These are phyloP conservation scores for Spongiforma sp. DNA, from an alignment of 1,284 basidiomycete species.

Conservation along the genomic window DNA sequence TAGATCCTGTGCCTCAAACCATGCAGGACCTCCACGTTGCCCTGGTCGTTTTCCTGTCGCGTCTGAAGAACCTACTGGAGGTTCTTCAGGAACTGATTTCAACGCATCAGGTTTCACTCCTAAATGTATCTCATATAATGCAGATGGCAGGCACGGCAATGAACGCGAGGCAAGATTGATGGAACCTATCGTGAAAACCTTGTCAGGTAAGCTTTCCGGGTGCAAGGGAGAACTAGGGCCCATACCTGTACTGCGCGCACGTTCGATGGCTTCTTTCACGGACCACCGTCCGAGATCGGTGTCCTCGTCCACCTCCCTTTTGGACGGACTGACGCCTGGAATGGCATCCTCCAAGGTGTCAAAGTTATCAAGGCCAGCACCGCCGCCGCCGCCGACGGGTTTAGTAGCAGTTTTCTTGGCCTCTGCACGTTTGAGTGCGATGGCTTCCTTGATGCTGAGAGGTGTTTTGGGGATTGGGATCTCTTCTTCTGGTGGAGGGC, in stretches of 20 bases:
- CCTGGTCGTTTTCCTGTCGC: conserved; percentile 37
- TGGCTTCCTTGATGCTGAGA: conserved; percentile 72
- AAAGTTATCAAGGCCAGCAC: conserved; percentile 23
- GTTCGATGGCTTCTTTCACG: conserved; percentile 77
- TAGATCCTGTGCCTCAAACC: conserved; percentile 82
- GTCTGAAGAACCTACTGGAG: conserved; percentile 53
- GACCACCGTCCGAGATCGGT: conserved; percentile 68
- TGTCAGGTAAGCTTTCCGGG: conserved; percentile 50
- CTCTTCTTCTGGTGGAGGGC: conserved; percentile 34
- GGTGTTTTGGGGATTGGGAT: conserved; percentile 37
- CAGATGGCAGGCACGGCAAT: conserved; percentile 72
- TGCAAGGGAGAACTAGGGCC: conserved; percentile 30
- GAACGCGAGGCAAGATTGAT: conserved; percentile 76
- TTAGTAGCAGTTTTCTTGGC: conserved; percentile 60
- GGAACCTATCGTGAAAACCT: conserved; percentile 54
- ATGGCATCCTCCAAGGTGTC: conserved; percentile 51
- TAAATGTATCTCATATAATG: conserved; percentile 80
- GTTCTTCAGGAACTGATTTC: conserved; percentile 65
- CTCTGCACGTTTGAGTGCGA: conserved; percentile 75
- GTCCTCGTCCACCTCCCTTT: conserved; percentile 50
- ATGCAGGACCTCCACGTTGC: conserved; percentile 55
- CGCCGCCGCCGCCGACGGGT: conserved; percentile 27
- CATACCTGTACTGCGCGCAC: conserved; percentile 75
- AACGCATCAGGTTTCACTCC: conserved; percentile 69
- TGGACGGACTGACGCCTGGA: conserved; percentile 39